Evolutionary conservation across 2,329 filamentous ascomycete genomes (phyloP), one percentile per base, ranked within the genome.

Genomic region (Aspergillus cejpii): DNA sequence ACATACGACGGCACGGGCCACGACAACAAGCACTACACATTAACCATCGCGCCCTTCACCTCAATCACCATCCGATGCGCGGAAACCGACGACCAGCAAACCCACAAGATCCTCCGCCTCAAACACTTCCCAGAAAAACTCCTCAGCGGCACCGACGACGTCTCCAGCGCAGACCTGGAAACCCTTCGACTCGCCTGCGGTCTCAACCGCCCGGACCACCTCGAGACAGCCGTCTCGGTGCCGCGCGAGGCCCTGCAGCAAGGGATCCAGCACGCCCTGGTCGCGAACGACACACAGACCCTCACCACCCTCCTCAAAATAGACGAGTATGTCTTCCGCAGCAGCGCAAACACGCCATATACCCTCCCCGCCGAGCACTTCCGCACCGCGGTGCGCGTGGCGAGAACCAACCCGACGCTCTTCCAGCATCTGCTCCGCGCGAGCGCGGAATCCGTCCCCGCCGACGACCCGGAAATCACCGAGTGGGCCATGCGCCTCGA

Each of bases 201-300:
- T 0, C 58, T 57, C 19, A 50, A 47, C 15, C 45, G 46, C 6
- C 15, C 43, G 10, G 42, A 49, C 38, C 45, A 52, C 29, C 20
- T 51, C 8, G 28, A 40, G 31, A 44, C 43, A 12, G 41, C 53
- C 27, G 39, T 58, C 37, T 20, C 44, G 10, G 51, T 70, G 6
- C 63, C 69, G 3, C 61, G 57, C 2, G 51, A 55, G 2, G 57
- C 58, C 0, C 46, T 70, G 2, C 65, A 70, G n/a, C 48, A 64
- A 21, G 70, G 71, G 6, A 64, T 74, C 38, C 57, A 59, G 20
- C 61, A 56, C 3, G 70, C 71, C 7, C 62, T 74, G 7, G 23
- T 54, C 6, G 55, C 62, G 5, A 46, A 57, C 8, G 65, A 72
- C 26, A 23, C 46, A 2, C 42, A 47, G 3, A 65, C 64, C 0